A percentile compares a stretch with the other conserved stretches of the same genome.
phyloP scores from a whole-genome alignment of 768 basidiomycete genomes.

The Pleurotus sapidus region DNA sequence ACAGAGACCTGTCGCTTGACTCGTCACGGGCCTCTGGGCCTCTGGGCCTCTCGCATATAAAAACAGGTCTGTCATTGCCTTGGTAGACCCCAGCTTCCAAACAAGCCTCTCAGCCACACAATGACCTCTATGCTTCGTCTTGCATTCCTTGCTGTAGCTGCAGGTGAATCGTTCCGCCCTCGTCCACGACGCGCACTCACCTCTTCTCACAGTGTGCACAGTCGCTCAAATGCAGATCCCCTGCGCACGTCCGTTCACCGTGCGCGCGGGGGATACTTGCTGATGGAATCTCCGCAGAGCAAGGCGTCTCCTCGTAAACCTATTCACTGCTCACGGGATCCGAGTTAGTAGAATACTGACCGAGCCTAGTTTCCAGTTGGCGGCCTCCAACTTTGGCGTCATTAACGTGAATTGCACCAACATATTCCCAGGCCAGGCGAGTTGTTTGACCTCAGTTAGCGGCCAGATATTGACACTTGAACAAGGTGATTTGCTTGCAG shows the following conservation, averaged over 20 bases:
- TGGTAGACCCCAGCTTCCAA: too few relatives aligned
- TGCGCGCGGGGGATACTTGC: conserved; percentile 52
- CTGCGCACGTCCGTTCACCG: conserved; percentile 52
- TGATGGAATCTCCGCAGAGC: conserved; percentile 46
- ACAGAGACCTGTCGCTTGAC: too few relatives aligned
- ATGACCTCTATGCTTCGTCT: too few relatives aligned
- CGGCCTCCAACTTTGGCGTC: conserved; percentile 40
- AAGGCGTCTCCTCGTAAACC: conserved; percentile 46
- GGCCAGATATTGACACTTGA: neutral
- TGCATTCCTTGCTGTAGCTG: too few relatives aligned
- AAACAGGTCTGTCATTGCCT: too few relatives aligned
- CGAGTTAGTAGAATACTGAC: neutral
- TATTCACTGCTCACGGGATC: neutral
- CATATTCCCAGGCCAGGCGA: conserved; percentile 46
- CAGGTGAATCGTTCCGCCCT: too few relatives aligned
- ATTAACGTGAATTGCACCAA: conserved; percentile 57
- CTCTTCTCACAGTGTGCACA: neutral
- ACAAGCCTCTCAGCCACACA: too few relatives aligned
- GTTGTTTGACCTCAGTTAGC: neutral
- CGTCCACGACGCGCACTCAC: too few relatives aligned
- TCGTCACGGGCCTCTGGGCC: too few relatives aligned
- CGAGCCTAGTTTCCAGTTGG: conserved; percentile 52
- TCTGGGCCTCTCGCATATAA: too few relatives aligned
- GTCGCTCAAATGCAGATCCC: conserved; percentile 2
- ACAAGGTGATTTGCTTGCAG: conserved; percentile 52